Evolutionary conservation across 2,329 filamentous ascomycete species (phyloP).

Genomic region (Penicillium sp.): DNA sequence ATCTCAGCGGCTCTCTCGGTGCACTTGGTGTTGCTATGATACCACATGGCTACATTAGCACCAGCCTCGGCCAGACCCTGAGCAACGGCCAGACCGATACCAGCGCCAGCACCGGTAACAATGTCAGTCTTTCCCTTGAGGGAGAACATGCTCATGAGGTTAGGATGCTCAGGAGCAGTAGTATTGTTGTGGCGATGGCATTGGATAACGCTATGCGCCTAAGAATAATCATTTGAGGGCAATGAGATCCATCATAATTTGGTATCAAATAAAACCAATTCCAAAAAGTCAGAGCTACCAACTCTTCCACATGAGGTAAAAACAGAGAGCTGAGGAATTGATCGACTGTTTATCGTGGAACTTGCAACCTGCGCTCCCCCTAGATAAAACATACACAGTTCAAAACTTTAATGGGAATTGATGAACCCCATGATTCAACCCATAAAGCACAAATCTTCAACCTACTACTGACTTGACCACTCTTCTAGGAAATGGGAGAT

Average conservation of each 20-base stretch:
- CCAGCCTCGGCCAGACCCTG: constrained; percentile 67
- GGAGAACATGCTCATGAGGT: constrained; percentile 65
- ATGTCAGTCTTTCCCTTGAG: constrained; percentile 69
- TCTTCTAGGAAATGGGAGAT: neutral
- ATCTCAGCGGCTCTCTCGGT: constrained; percentile 62
- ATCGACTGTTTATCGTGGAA: neutral
- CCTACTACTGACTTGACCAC: neutral
- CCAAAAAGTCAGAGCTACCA: neutral
- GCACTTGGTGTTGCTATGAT: constrained; percentile 67
- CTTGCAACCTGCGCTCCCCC: no score
- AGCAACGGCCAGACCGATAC: constrained; percentile 65
- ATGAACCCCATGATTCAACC: neutral
- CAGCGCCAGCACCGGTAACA: constrained; percentile 66
- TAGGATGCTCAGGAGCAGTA: constrained; percentile 42
- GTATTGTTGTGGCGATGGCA: constrained; percentile 53
- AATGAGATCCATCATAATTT: constrained; percentile 1
- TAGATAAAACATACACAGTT: neutral
- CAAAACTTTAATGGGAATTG: neutral
- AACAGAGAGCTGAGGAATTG: neutral
- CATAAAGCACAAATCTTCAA: neutral
- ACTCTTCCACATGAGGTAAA: no score
- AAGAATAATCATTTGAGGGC: constrained; percentile 1
- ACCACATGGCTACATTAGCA: constrained; percentile 70
- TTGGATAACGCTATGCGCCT: constrained; percentile 15
- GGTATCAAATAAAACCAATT: neutral